Base-by-base conservation (phyloP, 2,329 filamentous ascomycete species). In the Zopfia rhizophila region DNA sequence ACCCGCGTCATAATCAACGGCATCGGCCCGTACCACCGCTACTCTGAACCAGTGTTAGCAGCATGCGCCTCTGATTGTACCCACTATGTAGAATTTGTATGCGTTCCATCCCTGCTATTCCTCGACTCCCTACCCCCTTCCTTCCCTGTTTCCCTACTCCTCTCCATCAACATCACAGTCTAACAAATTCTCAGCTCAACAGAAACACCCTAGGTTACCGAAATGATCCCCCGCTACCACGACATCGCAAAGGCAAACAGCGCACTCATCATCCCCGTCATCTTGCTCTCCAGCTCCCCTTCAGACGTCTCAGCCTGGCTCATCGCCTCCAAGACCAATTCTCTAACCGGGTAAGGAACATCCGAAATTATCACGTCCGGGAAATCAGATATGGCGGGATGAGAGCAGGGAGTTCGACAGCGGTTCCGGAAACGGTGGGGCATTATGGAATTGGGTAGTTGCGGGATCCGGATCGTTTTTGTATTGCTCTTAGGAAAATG, bases 31-130 rank as follows among this genome's bases (percentile, higher is more conserved):
- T 54, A 48, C 23, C 39, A 51, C 24, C 38, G 23, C 16, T 35
- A 51, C 21, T 45, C 43, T 3, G 43, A 39, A 7, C 36, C 36
- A 11, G 36, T 51, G 1, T 12, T 54, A 10, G 43, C 41, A 41
- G 47, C 38, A 8, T 54, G 51, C 24, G 51, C 47, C 12, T 11
- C 19, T 2, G 27, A 41, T 19, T 43, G 51, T 10, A 45, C 44
- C 10, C 42, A 54, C 23, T 54, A 51, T 21, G 13, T 54, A 10
- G 47, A 54, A n/a, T n/a, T n/a, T n/a, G n/a, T n/a, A n/a, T n/a
- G n/a, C n/a, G n/a, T n/a, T n/a, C n/a, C n/a, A n/a, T n/a, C n/a
- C n/a, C n/a, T n/a, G n/a, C n/a, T n/a, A n/a, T n/a, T n/a, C n/a
- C n/a, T n/a, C n/a, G n/a, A n/a, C n/a, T n/a, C n/a, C n/a, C n/a